A percentile compares a stretch with the other conserved stretches of the same genome.
phyloP scores from a whole-genome alignment of 768 basidiomycete species.

The Amanita molliuscula region DNA sequence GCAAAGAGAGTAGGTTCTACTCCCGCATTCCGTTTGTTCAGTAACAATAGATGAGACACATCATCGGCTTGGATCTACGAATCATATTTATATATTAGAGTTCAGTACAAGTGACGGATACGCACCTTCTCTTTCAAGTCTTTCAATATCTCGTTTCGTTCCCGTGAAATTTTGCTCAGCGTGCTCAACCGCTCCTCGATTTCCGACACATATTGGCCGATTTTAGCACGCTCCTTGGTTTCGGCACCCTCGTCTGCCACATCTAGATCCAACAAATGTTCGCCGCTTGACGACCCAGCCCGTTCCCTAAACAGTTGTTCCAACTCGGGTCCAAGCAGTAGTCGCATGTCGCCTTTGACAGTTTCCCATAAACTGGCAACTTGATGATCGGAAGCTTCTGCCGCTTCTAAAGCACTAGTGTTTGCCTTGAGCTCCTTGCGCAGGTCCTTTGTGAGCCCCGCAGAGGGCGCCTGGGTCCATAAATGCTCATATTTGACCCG shows the following conservation, averaged over 20 bases:
- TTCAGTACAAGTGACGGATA: neutral
- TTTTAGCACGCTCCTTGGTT: conserved; percentile 57
- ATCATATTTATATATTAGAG: neutral
- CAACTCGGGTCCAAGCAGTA: conserved; percentile 48
- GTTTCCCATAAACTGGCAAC: conserved; percentile 64
- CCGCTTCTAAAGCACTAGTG: conserved; percentile 60
- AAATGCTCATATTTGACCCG: conserved; percentile 78
- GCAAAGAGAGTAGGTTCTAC: conserved; percentile 87
- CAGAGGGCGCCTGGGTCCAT: conserved; percentile 83
- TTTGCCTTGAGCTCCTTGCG: conserved; percentile 78
- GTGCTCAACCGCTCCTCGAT: conserved; percentile 73
- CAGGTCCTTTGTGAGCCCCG: conserved; percentile 56
- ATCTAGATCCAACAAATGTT: conserved; percentile 55
- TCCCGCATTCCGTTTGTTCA: conserved; percentile 77
- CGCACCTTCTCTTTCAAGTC: conserved; percentile 93
- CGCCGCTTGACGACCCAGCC: conserved; percentile 24
- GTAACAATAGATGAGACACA: conserved; percentile 86
- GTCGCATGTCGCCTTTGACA: conserved; percentile 50
- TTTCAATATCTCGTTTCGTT: conserved; percentile 79
- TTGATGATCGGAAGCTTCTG: conserved; percentile 69
- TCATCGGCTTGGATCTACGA: conserved; percentile 88
- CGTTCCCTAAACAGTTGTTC: conserved; percentile 57
- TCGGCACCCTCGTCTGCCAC: conserved; percentile 51
- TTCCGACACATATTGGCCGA: conserved; percentile 54
- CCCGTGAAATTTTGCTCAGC: conserved; percentile 74